These are phyloP conservation scores for Abrus pulchellus DNA, from an alignment of 306 rosid genomes.

Conservation along the genomic window DNA sequence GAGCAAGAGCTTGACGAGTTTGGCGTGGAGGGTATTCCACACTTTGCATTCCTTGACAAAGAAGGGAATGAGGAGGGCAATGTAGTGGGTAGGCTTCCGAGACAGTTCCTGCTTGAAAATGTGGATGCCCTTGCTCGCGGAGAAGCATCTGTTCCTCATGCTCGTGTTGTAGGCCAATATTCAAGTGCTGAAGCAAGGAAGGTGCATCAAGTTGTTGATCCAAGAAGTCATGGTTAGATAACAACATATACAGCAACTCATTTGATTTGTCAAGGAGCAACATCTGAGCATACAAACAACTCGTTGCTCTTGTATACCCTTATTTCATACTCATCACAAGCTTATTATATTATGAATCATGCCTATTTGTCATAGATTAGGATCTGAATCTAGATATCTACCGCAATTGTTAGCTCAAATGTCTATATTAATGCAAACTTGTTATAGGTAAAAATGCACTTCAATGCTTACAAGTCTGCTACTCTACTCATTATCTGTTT, in stretches of 20 bases:
- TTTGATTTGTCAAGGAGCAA: slow-evolving; percentile 41
- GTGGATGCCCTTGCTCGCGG: slow-evolving; percentile 88
- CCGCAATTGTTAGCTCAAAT: slow-evolving; percentile 20
- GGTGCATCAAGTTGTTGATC: slow-evolving; percentile 87
- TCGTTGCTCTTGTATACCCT: slow-evolving; percentile 27
- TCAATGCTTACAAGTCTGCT: neutral
- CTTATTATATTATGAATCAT: slow-evolving; percentile 22
- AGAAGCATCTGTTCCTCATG: slow-evolving; percentile 81
- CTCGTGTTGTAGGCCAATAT: slow-evolving; percentile 83
- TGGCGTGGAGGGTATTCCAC: slow-evolving; percentile 99
- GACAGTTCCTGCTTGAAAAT: slow-evolving; percentile 78
- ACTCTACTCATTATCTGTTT: neutral
- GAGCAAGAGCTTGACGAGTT: slow-evolving; percentile 98
- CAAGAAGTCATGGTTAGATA: slow-evolving; percentile 90
- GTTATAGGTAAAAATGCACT: neutral
- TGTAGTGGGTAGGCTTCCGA: slow-evolving; percentile 92
- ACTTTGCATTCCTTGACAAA: slow-evolving; percentile 89
- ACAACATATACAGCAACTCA: slow-evolving; percentile 42
- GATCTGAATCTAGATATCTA: slow-evolving; percentile 14
- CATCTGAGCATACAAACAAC: slow-evolving; percentile 47
- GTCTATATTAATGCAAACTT: slow-evolving; percentile 6
- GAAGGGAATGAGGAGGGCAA: slow-evolving; percentile 95
- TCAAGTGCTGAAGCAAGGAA: slow-evolving; percentile 89
- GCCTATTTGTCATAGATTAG: slow-evolving; percentile 30
- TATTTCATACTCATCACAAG: slow-evolving; percentile 20